Evolutionary conservation across 164 flowering plant species (phyloP).

Genomic region (Macadamia tetraphylla): DNA sequence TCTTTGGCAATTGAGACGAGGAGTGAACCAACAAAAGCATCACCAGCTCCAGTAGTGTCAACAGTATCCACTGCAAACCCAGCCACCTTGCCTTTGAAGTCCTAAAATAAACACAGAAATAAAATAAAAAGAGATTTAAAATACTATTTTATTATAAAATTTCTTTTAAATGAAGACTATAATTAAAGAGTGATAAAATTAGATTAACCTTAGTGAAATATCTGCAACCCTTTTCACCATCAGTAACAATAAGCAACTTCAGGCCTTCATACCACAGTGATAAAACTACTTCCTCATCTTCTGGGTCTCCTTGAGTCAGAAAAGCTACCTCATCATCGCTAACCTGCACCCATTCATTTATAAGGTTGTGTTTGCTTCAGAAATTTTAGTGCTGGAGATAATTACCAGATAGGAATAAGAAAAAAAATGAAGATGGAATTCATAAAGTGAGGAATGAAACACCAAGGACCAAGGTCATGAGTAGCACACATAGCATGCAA

Average conservation of each 20-base stretch:
- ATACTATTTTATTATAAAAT: too few species aligned
- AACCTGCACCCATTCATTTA: slow-evolving; percentile 23
- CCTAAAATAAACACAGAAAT: not conserved
- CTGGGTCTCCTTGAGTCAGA: slow-evolving; percentile 44
- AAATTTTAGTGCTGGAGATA: too few species aligned
- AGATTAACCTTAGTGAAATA: slow-evolving; percentile 55
- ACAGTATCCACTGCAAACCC: slow-evolving; percentile 14
- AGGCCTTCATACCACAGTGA: slow-evolving; percentile 50
- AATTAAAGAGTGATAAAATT: not conserved
- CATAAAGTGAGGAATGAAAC: too few species aligned
- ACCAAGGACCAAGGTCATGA: too few species aligned
- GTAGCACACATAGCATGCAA: too few species aligned
- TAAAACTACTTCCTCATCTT: slow-evolving; percentile 44
- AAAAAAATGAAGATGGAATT: too few species aligned
- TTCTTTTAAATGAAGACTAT: not conserved
- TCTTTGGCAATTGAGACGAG: slow-evolving; percentile 5
- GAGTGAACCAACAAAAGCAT: slow-evolving; percentile 12
- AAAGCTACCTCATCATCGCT: slow-evolving; percentile 71
- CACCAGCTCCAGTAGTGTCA: slow-evolving; percentile 15
- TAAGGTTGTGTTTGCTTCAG: too few species aligned
- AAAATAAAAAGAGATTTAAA: not conserved
- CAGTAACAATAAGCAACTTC: slow-evolving; percentile 65
- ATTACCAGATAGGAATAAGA: too few species aligned
- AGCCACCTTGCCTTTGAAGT: slow-evolving; percentile 16
- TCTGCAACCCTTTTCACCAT: slow-evolving; percentile 75